These are phyloP conservation scores for Curvularia sp. DNA, from an alignment of 2,329 filamentous ascomycete genomes.

Conservation along the genomic window DNA sequence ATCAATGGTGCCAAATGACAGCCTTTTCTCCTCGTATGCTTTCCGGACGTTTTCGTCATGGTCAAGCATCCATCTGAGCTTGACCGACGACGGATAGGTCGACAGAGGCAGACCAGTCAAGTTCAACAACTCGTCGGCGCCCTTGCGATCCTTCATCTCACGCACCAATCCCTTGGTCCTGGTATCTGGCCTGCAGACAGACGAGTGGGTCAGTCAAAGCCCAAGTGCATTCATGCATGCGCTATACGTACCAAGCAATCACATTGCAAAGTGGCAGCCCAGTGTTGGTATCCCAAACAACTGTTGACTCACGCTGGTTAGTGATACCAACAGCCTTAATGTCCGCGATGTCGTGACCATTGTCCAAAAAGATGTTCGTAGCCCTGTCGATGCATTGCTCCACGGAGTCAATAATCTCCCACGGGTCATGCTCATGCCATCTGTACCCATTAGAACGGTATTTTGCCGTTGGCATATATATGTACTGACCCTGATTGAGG, in stretches of 20 bases:
- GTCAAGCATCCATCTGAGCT: conserved; percentile 81
- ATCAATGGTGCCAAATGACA: conserved; percentile 88
- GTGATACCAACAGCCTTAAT: conserved; percentile 85
- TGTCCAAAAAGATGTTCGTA: conserved; percentile 71
- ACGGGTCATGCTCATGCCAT: conserved; percentile 89
- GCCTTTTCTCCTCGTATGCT: conserved; percentile 76
- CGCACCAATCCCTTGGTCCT: conserved; percentile 77
- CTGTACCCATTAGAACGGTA: conserved; percentile 54
- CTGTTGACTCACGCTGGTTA: conserved; percentile 87
- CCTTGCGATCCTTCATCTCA: conserved; percentile 72
- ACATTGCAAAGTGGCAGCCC: conserved; percentile 84
- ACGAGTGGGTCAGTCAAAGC: conserved; percentile 9
- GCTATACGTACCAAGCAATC: conserved; percentile 71
- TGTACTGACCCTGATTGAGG: conserved; percentile 78
- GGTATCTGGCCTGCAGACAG: conserved; percentile 68
- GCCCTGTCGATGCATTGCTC: conserved; percentile 81
- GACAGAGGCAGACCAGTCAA: conserved; percentile 84
- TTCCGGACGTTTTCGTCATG: conserved; percentile 73
- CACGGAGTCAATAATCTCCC: conserved; percentile 77
- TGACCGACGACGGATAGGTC: conserved; percentile 87
- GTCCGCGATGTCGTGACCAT: conserved; percentile 70
- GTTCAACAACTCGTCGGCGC: conserved; percentile 72
- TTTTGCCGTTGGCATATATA: neutral
- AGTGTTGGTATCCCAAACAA: conserved; percentile 83
- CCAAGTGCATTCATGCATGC: neutral